Base-by-base conservation (phyloP, 2,329 filamentous ascomycete genomes). In the Dichotomopilus funicola region DNA sequence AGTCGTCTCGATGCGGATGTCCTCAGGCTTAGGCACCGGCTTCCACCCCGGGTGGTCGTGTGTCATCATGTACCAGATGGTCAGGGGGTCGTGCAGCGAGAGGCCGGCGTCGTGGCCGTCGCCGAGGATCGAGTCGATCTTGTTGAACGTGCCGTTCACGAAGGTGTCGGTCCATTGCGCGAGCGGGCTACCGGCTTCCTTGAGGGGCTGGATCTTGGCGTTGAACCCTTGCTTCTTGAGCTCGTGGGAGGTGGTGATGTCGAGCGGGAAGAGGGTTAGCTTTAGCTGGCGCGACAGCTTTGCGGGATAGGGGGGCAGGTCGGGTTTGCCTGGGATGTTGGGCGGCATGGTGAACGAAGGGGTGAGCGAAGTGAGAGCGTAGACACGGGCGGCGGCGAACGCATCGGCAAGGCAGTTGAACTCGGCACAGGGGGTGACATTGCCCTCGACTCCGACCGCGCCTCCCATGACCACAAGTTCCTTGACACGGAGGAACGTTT, bases 381-480 rank as follows among this genome's bases (percentile, higher is more conserved):
- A 91, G 13, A 94, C 80, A 11, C 88, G 80, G 9, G 89, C 88
- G 0, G 88, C 82, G 34, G 89, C 88, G 42, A 89, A 79, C 19
- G 88, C 78, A 69, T 99, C 95, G 56, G 94, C 91, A 67, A 90
- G 95, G 55, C 87, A 88, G 75, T 99, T 99, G 80, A 99, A 99
- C 70, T 99, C 94, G 60, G 89, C 90, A 10, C 87, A 82, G 1
- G 94, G 92, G 46, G 83, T 85, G 66, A 89, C 84, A 70, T 99
- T 99, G 63, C 94, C 94, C 50, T 85, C 80, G 45, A 84, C 74
- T 57, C 88, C 78, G 53, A 99, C 81, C 31, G 89, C 86, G 57
- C 94, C 94, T 57, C 92, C 94, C 94, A 99, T 99, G 47, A 96
- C 88, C 4, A 96, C 86, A 3, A 99, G 81, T 71, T 97, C 91